Evolutionary conservation across 352 stramenopile genomes (phyloP), one percentile per base, ranked within the genome.

Genomic region (Phytopythium delawarense): DNA sequence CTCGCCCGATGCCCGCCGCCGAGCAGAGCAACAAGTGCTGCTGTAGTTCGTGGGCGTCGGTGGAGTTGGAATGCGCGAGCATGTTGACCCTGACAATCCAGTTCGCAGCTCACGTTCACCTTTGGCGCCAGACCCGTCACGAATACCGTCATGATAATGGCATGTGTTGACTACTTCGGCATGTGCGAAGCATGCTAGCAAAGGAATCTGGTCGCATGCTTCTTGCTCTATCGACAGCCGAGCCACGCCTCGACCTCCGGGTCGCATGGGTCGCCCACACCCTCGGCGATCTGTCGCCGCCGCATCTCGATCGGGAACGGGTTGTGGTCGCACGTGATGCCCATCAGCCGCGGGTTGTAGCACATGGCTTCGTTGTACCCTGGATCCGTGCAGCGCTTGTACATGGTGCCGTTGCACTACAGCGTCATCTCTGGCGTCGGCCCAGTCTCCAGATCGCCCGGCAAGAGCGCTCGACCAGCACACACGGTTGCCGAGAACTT

Each of bases 321-420:
- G 34, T 67, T 66, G 9, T 42, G 7, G 12, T 59, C 57, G 37
- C 68, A 75, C 6, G 51, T 25, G 20, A 72, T 67, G 5, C n/a
- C 69, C 69, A 75, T 75, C 32, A 70, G 37, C 2, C 68, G 45
- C 13, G 57, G 57, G 34, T 66, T 64, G 55, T 72, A 75, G 52
- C 66, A 69, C 62, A 69, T 72, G 20, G 57, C 57, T 23, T 65
- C 57, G 1, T 23, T 15, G 30, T 63, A 59, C 0, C 44, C 55
- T 9, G 12, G 15, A n/a, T 48, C 37, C 13, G 18, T 11, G 37
- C 67, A 74, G 40, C 66, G 51, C 23, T 59, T 63, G 63, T 66
- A 77, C 61, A 74, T 46, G 20, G 53, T 67, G 12, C 66, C 70
- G 15, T 72, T 66, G 60, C 67, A 78, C n/a, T 54, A 59, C 20